Evolutionary conservation across 108 stramenopile species (phyloP), one percentile per base, ranked within the genome.

Genomic region (Fistulifera solaris): DNA sequence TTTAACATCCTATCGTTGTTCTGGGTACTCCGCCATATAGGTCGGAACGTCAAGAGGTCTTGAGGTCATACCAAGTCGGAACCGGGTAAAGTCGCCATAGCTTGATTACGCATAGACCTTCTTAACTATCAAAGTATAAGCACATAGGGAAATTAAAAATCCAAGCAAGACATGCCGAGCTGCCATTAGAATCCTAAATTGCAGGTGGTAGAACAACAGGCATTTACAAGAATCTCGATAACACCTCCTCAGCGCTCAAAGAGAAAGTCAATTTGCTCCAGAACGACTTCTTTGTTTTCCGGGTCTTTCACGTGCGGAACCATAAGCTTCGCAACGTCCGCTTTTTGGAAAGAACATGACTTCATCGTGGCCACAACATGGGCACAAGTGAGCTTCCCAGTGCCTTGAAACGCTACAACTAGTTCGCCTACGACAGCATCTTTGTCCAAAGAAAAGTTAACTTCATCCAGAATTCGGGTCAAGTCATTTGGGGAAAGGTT

Each of bases 221-320:
- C n/a, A n/a, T 35, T 35, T 35, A 35, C 31, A 35, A 35, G n/a
- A n/a, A 35, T 8, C 8, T 35, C 6, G 31, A 35, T 8, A 8
- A 35, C 31, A 35, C 31, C 31, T 35, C 31, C 31, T 35, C 31
- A 35, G n/a, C 31, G 31, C 8, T 62, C 61, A 35, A 62, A 62
- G 8, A 43, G 45, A 11, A 28, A 59, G 35, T 62, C 50, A 11
- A 62, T 40, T 4, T 23, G 13, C 13, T 40, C 21, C 51, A 62
- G 18, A 12, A 62, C 53, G 31, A n/a, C 1, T 62, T 35, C 52
- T 25, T 62, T 62, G 24, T 62, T 62, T 25, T 62, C 42, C 1
- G 61, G 61, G 54, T 62, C 61, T 7, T 15, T 54, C 11, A 42
- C 61, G 25, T 62, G 54, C 17, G 61, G 61, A 27, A 52, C 61